Conservation (phyloP, 2,329 filamentous ascomycete genomes). For the Biscogniauxia marginata region DNA sequence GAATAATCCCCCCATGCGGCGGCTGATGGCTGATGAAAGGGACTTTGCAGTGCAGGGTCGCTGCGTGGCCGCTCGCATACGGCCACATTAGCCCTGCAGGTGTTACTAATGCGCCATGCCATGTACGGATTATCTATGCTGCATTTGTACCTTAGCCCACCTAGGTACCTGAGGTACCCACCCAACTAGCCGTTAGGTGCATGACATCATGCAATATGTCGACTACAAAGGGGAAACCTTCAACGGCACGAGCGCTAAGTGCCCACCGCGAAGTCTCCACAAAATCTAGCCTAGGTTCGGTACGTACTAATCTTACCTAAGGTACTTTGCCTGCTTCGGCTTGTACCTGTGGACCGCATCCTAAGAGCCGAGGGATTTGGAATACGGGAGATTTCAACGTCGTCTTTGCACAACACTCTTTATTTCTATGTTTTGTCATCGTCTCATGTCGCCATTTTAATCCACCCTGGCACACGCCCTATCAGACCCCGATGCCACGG, state of each 20-base stretch:
- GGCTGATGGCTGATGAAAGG: not conserved
- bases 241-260: not conserved
- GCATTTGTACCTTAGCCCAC: too few relatives aligned
- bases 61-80: not conserved
- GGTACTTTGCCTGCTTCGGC: not conserved
- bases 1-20: conserved; percentile 9
- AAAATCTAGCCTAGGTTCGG: too few relatives aligned
- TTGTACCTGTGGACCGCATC: not conserved
- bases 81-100: not conserved
- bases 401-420: not conserved
- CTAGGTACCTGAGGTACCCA: too few relatives aligned
- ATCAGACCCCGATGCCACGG: too few relatives aligned
- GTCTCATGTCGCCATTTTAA: not conserved
- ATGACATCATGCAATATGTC: too few relatives aligned
- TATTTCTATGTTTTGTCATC: not conserved
- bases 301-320: too few relatives aligned
- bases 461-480: not conserved
- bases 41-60: not conserved
- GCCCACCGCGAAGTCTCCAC: too few relatives aligned
- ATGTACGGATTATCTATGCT: not conserved
- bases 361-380: not conserved
- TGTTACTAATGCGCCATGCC: not conserved
- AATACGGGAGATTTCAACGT: not conserved
- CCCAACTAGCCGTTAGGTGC: too few relatives aligned
- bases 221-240: too few relatives aligned